A percentile compares a stretch with the other conserved stretches of the same genome.
These are phyloP conservation scores for Sphaerosporella brunnea DNA, from an alignment of 495 filamentous ascomycete genomes.

Conservation along the genomic window DNA sequence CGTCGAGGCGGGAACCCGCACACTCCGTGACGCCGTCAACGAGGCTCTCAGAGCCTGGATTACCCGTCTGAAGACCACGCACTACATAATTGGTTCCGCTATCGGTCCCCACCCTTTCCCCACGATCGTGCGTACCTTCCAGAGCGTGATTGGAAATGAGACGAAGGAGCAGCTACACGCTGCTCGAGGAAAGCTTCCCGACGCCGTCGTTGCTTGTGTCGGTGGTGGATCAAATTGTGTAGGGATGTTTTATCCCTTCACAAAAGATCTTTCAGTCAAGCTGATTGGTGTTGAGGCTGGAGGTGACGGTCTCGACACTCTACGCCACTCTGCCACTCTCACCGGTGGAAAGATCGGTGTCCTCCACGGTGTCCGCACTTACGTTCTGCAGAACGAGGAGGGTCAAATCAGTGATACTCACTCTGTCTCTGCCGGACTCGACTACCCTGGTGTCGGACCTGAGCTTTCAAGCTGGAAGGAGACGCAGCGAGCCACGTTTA, in stretches of 20 bases:
- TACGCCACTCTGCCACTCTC: constrained; percentile 74
- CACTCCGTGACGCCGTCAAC: constrained; percentile 88
- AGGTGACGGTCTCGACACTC: constrained; percentile 83
- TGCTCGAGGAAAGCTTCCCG: constrained; percentile 69
- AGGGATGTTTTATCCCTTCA: constrained; percentile 75
- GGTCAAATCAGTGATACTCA: constrained; percentile 91
- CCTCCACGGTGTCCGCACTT: constrained; percentile 86
- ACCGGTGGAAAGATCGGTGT: constrained; percentile 80
- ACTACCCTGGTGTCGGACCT: constrained; percentile 92
- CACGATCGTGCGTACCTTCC: constrained; percentile 89
- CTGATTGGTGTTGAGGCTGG: constrained; percentile 88
- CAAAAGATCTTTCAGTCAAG: constrained; percentile 64
- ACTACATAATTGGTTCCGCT: constrained; percentile 90
- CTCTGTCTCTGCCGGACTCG: constrained; percentile 89
- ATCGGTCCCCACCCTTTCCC: constrained; percentile 94
- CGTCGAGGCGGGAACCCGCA: constrained; percentile 65
- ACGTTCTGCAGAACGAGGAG: constrained; percentile 76
- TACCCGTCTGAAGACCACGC: constrained; percentile 65
- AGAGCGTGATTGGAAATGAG: constrained; percentile 81
- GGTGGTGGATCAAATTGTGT: constrained; percentile 69
- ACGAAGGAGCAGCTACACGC: constrained; percentile 75
- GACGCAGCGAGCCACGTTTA: constrained; percentile 61
- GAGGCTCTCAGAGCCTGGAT: constrained; percentile 85
- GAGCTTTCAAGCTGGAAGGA: constrained; percentile 92
- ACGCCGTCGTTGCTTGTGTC: constrained; percentile 90